A percentile compares a stretch with the other conserved stretches of the same genome.
Evolutionary conservation across 805 yeast genomes (phyloP).

Genomic region (Candida broadrunensis): DNA sequence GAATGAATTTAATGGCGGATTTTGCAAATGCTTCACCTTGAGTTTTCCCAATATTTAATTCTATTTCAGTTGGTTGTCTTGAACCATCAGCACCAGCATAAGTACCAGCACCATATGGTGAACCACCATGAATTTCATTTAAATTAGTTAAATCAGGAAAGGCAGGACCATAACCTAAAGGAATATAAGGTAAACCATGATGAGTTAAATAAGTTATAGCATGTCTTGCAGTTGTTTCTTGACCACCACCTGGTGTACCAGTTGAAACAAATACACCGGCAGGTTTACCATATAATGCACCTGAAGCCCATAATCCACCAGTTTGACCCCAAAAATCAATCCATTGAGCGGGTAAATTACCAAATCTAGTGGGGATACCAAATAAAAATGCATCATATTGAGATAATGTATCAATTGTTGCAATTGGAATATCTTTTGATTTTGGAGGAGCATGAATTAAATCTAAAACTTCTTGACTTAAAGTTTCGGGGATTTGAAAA

Average conservation of each 20-base stretch:
- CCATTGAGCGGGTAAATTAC: slow-evolving; percentile 75
- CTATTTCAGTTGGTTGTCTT: slow-evolving; percentile 62
- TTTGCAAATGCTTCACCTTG: slow-evolving; percentile 64
- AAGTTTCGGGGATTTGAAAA: slow-evolving; percentile 79
- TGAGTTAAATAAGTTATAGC: slow-evolving; percentile 61
- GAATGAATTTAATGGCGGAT: slow-evolving; percentile 14
- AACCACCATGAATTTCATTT: slow-evolving; percentile 73
- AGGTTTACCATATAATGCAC: slow-evolving; percentile 67
- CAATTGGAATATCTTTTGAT: slow-evolving; percentile 53
- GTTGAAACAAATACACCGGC: slow-evolving; percentile 73
- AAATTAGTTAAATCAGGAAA: slow-evolving; percentile 55
- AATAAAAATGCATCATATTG: slow-evolving; percentile 72
- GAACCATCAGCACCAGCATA: slow-evolving; percentile 75
- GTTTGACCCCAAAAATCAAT: slow-evolving; percentile 73
- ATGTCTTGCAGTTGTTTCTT: slow-evolving; percentile 65
- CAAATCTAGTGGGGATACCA: slow-evolving; percentile 80
- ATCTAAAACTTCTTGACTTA: slow-evolving; percentile 57
- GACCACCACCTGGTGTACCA: slow-evolving; percentile 76
- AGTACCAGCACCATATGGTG: slow-evolving; percentile 88
- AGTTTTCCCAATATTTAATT: slow-evolving; percentile 56
- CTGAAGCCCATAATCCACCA: slow-evolving; percentile 73
- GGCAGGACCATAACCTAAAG: slow-evolving; percentile 66
- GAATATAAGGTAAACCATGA: slow-evolving; percentile 76
- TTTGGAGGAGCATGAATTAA: slow-evolving; percentile 66
- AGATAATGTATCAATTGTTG: slow-evolving; percentile 52